phyloP scores from a whole-genome alignment of 1,284 basidiomycete genomes.

The Ceraceosorus guamensis region DNA sequence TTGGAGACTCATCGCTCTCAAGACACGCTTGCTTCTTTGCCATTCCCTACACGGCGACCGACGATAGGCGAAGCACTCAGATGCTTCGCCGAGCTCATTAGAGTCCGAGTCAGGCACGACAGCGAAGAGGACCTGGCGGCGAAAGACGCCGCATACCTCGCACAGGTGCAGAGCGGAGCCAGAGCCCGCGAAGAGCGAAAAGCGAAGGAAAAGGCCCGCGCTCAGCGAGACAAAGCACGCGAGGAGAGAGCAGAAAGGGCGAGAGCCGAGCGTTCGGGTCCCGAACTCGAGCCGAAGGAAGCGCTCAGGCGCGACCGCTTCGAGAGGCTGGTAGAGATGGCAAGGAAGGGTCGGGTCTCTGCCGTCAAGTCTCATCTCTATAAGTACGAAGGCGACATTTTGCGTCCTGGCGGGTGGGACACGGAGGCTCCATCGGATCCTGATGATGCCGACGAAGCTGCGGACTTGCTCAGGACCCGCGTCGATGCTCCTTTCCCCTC shows the following conservation, averaged over 20 bases:
- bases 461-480: background rate
- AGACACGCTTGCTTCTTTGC: conserved; percentile 47
- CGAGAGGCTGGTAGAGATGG: conserved; percentile 76
- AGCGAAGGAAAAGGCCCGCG: conserved; percentile 3
- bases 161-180: conserved; percentile 5
- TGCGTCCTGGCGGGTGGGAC: conserved; percentile 12
- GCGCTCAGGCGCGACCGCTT: conserved; percentile 64
- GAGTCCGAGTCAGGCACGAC: conserved; percentile 75
- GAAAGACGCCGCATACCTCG: conserved; percentile 23
- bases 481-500: conserved; percentile 32
- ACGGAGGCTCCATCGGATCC: conserved; percentile 3
- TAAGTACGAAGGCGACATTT: conserved; percentile 60
- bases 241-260: background rate
- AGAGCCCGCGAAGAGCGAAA: conserved; percentile 6
- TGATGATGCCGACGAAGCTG: conserved; percentile 3
- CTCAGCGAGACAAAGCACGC: background rate
- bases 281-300: conserved; percentile 3
- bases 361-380: conserved; percentile 72
- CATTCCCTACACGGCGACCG: conserved; percentile 52
- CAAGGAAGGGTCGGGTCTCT: conserved; percentile 73
- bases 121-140: conserved; percentile 74
- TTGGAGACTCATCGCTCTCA: conserved; percentile 38
- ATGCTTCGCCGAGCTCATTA: conserved; percentile 78
- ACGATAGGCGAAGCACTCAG: conserved; percentile 84
- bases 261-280: background rate